These are phyloP conservation scores for Lenwebbia sp. DNA, from an alignment of 345 rosid species.

Conservation along the genomic window DNA sequence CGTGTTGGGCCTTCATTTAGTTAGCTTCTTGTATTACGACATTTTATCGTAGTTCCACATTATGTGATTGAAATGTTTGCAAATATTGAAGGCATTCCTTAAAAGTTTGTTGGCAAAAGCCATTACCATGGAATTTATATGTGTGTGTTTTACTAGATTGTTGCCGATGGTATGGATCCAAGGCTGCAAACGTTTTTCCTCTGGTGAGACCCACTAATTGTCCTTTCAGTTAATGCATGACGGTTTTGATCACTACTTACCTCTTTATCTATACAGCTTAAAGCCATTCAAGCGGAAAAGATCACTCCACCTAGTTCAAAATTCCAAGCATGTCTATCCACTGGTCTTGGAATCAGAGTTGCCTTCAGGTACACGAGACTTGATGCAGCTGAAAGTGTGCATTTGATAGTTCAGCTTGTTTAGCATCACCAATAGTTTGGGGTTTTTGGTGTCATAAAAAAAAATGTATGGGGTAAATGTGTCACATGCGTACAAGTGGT, in stretches of 20 bases:
- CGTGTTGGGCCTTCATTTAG: background rate
- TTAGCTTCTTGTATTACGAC: background rate
- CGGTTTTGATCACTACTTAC: background rate
- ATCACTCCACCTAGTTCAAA: slow-evolving; percentile 37
- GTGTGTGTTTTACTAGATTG: slow-evolving; percentile 33
- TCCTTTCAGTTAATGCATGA: background rate
- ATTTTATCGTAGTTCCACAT: background rate
- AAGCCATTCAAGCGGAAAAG: slow-evolving; percentile 56
- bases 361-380: slow-evolving; percentile 27
- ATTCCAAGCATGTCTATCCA: slow-evolving; percentile 51
- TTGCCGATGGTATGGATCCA: slow-evolving; percentile 78
- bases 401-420: background rate
- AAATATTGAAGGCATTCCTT: background rate
- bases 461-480: background rate
- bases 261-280: slow-evolving; percentile 35
- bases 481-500: background rate
- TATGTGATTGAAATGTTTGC: background rate
- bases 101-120: background rate
- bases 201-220: slow-evolving; percentile 35
- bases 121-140: background rate
- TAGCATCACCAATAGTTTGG: background rate
- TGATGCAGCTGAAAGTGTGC: slow-evolving; percentile 58
- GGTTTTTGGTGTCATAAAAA: background rate
- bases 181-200: slow-evolving; percentile 82
- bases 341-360: slow-evolving; percentile 37